Percentiles rank a stretch among this genome's conserved stretches.
These are phyloP conservation scores for Tulasnella calospora DNA, from an alignment of 768 basidiomycete genomes.

Conservation along the genomic window DNA sequence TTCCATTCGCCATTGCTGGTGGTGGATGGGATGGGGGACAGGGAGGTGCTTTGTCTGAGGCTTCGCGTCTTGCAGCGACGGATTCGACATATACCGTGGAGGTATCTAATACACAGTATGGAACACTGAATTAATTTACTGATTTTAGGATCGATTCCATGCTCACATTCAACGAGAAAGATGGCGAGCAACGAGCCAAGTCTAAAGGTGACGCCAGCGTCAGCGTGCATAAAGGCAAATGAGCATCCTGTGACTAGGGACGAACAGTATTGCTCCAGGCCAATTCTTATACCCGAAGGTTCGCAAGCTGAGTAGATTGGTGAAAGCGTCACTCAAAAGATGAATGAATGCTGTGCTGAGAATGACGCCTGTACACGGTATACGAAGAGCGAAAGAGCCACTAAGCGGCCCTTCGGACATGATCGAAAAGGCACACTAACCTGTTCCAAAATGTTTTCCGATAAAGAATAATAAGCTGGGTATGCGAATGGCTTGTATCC, in stretches of 20 bases:
- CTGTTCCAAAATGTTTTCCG: constrained; percentile 84
- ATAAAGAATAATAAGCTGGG: constrained; percentile 70
- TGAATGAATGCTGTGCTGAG: constrained; percentile 79
- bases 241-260: constrained; percentile 27
- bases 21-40: constrained; percentile 5
- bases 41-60: background rate
- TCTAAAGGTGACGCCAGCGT: constrained; percentile 37
- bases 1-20: background rate
- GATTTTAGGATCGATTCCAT: background rate
- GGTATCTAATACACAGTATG: constrained; percentile 45
- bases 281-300: constrained; percentile 47
- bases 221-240: constrained; percentile 12
- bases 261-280: constrained; percentile 72
- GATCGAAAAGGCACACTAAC: constrained; percentile 33
- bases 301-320: constrained; percentile 46
- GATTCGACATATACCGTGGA: constrained; percentile 72
- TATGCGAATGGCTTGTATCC: constrained; percentile 50
- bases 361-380: constrained; percentile 54
- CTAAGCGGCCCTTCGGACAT: background rate
- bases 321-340: constrained; percentile 71
- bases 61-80: constrained; percentile 41
- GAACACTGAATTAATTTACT: background rate
- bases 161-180: constrained; percentile 75
- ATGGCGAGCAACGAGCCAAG: constrained; percentile 62
- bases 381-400: background rate